Evolutionary conservation across 805 yeast genomes (phyloP).

Genomic region (Saturnispora sekii): DNA sequence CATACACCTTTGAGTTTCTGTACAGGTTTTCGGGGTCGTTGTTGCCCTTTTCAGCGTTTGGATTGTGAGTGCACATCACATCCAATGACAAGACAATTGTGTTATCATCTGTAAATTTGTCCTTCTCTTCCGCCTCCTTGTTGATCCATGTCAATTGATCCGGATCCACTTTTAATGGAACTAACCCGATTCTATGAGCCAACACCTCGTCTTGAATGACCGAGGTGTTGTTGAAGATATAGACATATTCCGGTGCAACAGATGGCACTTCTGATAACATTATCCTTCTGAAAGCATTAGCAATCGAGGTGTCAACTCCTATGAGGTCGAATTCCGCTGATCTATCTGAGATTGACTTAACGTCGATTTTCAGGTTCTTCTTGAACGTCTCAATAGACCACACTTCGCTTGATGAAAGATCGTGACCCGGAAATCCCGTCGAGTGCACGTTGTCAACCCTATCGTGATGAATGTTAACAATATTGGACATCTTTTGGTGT

Average conservation of each 20-base stretch:
- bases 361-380: slow-evolving; percentile 52
- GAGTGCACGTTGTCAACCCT: slow-evolving; percentile 84
- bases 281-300: slow-evolving; percentile 94
- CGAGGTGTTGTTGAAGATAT: slow-evolving; percentile 87
- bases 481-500: slow-evolving; percentile 32
- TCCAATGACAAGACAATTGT: slow-evolving; percentile 78
- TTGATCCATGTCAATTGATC: slow-evolving; percentile 83
- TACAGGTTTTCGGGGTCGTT: slow-evolving; percentile 79
- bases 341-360: slow-evolving; percentile 56
- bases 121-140: slow-evolving; percentile 48
- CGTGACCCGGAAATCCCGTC: slow-evolving; percentile 88
- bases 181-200: slow-evolving; percentile 88
- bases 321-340: slow-evolving; percentile 79
- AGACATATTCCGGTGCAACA: slow-evolving; percentile 89
- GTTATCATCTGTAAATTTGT: slow-evolving; percentile 74
- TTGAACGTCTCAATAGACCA: slow-evolving; percentile 84
- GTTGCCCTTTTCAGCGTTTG: slow-evolving; percentile 67
- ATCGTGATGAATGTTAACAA: slow-evolving; percentile 82
- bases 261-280: slow-evolving; percentile 96
- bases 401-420: slow-evolving; percentile 43
- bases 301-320: slow-evolving; percentile 82
- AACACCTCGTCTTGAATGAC: slow-evolving; percentile 96
- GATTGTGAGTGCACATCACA: slow-evolving; percentile 76
- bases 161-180: slow-evolving; percentile 87
- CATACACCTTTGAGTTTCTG: slow-evolving; percentile 79